Percentiles rank a stretch among this genome's conserved stretches.
Evolutionary conservation across 192 early-diverging fungal species (phyloP).

Genomic region (Geranomyces variabilis): DNA sequence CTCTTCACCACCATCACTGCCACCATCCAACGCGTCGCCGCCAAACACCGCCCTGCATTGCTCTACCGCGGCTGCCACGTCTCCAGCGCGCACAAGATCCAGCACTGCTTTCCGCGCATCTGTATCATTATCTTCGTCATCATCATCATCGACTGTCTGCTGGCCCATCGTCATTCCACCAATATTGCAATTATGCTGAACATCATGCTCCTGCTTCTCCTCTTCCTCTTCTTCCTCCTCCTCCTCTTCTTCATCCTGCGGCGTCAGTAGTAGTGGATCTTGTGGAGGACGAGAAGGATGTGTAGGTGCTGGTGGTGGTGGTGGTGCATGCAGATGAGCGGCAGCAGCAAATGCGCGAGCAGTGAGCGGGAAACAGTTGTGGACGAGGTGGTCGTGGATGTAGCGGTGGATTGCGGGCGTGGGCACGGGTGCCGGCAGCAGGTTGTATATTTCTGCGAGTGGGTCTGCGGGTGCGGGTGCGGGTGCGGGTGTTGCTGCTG

Average conservation of each 20-base stretch:
- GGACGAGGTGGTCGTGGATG: conserved; percentile 68
- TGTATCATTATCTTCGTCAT: too few relatives aligned
- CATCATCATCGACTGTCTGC: too few relatives aligned
- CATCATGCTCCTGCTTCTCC: background rate
- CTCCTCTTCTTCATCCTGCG: background rate
- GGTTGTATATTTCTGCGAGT: conserved; percentile 3
- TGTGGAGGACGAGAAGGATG: background rate
- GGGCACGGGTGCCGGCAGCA: background rate
- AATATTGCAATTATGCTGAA: too few relatives aligned
- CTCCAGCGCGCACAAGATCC: conserved; percentile 31
- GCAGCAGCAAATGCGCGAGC: conserved; percentile 58
- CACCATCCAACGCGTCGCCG: conserved; percentile 39
- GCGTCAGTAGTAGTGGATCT: too few relatives aligned
- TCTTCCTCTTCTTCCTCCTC: background rate
- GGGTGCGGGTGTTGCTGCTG: background rate
- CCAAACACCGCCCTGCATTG: conserved; percentile 54
- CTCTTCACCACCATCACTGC: conserved; percentile 47
- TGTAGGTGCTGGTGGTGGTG: too few relatives aligned
- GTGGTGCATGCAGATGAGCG: background rate
- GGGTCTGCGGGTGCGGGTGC: background rate
- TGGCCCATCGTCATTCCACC: too few relatives aligned
- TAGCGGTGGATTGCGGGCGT: conserved; percentile 49
- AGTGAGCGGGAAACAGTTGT: conserved; percentile 70
- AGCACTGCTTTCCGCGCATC: conserved; percentile 42
- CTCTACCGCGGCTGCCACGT: conserved; percentile 44